Evolutionary conservation across 2,329 filamentous ascomycete genomes (phyloP).

Genomic region (Claviceps sp.): DNA sequence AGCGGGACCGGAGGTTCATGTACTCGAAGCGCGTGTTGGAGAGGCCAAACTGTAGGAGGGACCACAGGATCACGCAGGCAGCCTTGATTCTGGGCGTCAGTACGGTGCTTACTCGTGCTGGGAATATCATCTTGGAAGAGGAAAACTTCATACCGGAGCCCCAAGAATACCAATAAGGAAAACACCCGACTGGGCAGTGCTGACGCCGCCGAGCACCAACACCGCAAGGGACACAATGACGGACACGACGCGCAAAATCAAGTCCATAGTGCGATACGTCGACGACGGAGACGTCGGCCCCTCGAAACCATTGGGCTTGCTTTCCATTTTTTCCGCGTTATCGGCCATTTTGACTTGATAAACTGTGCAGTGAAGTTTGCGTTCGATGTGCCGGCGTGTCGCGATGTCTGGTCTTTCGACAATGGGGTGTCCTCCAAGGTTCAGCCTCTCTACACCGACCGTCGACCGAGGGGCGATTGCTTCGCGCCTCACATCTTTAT

Average conservation of each 20-base stretch:
- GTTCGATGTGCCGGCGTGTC: neutral
- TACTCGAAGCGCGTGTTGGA: conserved; percentile 2
- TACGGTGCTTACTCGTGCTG: neutral
- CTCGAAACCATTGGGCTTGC: neutral
- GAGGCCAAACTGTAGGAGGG: conserved; percentile 2
- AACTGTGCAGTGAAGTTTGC: too few species aligned
- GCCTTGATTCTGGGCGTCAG: neutral
- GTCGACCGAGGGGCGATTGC: too few species aligned
- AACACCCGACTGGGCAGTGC: neutral
- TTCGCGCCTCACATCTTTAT: neutral
- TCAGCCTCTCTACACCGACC: neutral
- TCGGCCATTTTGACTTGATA: neutral
- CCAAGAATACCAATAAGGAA: conserved; percentile 5
- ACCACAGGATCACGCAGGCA: conserved; percentile 2
- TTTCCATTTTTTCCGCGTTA: too few species aligned
- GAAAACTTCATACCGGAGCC: conserved; percentile 1
- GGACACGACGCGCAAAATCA: neutral
- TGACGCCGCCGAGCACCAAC: conserved; percentile 2
- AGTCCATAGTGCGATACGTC: neutral
- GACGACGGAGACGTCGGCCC: neutral
- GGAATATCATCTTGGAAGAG: neutral
- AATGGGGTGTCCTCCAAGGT: neutral
- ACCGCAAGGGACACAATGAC: neutral
- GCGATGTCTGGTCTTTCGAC: neutral
- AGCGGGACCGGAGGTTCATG: conserved; percentile 6